Evolutionary conservation across 2,329 filamentous ascomycete species (phyloP).

Genomic region (Fusarium falciforme): DNA sequence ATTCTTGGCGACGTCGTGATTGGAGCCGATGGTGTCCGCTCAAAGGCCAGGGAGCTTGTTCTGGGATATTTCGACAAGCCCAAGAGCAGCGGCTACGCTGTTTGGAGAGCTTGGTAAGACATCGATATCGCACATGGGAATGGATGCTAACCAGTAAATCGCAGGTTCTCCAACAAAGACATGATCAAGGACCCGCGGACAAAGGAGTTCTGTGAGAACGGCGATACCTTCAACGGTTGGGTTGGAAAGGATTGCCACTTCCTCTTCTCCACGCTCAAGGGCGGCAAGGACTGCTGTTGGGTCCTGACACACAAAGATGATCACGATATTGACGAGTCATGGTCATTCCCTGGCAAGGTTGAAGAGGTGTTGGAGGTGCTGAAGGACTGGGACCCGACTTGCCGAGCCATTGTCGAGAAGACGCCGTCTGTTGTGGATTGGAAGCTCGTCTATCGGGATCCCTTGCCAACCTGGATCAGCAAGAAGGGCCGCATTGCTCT

Average conservation of each 20-base stretch:
- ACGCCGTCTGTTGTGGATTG: constrained; percentile 26
- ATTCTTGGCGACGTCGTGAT: constrained; percentile 28
- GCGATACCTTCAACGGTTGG: constrained; percentile 70
- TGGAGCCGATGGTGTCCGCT: constrained; percentile 33
- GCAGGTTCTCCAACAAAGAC: constrained; percentile 54
- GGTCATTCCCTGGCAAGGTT: constrained; percentile 33
- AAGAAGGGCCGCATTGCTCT: constrained; percentile 4
- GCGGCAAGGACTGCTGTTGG: constrained; percentile 60
- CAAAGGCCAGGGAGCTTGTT: constrained; percentile 34
- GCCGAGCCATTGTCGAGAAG: constrained; percentile 34
- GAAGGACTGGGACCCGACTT: constrained; percentile 22
- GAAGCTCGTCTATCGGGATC: constrained; percentile 34
- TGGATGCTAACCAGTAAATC: rapidly evolving
- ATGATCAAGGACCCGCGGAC: constrained; percentile 64
- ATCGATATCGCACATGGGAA: neutral
- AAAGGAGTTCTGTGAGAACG: constrained; percentile 64
- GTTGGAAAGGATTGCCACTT: constrained; percentile 55
- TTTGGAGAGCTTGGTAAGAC: constrained; percentile 62
- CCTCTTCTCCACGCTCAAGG: constrained; percentile 66
- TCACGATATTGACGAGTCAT: constrained; percentile 34
- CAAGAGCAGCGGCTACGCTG: constrained; percentile 35
- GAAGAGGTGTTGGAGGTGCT: constrained; percentile 27
- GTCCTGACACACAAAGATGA: constrained; percentile 61
- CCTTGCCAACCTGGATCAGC: constrained; percentile 28
- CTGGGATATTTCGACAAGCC: constrained; percentile 25